These are phyloP conservation scores for Globisporangium cederbergense DNA, from an alignment of 352 stramenopile species.

Conservation along the genomic window DNA sequence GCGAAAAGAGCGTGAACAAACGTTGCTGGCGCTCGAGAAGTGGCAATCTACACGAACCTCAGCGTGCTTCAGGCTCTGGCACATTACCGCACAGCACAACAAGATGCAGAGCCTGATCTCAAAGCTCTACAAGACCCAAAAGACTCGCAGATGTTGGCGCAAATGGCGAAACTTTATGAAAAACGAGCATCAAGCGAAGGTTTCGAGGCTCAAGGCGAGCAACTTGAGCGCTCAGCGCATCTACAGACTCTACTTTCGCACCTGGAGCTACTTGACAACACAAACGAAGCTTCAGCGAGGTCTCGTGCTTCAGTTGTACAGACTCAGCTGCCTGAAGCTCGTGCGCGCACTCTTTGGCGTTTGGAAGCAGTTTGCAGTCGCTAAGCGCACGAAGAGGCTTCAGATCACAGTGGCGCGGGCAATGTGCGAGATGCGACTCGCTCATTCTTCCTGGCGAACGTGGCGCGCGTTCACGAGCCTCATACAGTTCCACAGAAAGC, in stretches of 20 bases:
- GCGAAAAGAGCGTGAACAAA: constrained; percentile 16
- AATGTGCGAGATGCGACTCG: constrained; percentile 16
- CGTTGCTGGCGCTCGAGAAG: constrained; percentile 25
- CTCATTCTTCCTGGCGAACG: constrained; percentile 9
- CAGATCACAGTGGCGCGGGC: constrained; percentile 26
- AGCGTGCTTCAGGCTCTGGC: constrained; percentile 7
- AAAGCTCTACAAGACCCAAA: background rate
- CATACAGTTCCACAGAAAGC: constrained; percentile 24
- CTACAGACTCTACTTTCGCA: constrained; percentile 13
- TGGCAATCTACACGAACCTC: constrained; percentile 22
- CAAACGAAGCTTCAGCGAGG: constrained; percentile 13
- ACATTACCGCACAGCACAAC: too few relatives aligned
- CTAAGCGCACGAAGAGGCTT: constrained; percentile 19
- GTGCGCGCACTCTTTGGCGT: constrained; percentile 24
- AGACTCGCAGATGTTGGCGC: constrained; percentile 2
- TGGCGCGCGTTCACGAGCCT: constrained; percentile 28
- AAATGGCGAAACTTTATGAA: constrained; percentile 5
- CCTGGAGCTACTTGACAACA: constrained; percentile 20
- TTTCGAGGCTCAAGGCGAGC: background rate
- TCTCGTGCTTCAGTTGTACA: constrained; percentile 28
- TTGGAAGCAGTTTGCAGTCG: constrained; percentile 27
- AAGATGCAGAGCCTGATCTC: background rate
- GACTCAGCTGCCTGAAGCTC: constrained; percentile 26
- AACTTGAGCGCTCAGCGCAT: background rate
- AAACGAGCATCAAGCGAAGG: background rate